phyloP scores from a whole-genome alignment of 495 filamentous ascomycete genomes.

The Astrothelium macrocarpum region DNA sequence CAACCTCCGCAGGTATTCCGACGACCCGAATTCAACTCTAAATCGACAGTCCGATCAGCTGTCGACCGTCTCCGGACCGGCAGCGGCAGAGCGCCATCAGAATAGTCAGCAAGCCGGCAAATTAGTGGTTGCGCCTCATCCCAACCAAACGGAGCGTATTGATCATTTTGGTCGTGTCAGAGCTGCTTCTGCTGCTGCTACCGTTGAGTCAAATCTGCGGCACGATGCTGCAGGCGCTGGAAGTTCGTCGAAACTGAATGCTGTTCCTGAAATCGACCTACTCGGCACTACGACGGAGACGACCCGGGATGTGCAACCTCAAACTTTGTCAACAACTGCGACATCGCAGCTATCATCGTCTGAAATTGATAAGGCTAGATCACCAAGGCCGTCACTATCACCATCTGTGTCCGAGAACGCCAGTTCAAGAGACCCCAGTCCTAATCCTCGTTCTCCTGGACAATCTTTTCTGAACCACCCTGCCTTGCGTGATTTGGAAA shows the following conservation, averaged over 20 bases:
- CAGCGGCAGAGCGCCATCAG: constrained; percentile 23
- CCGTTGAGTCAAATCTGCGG: constrained; percentile 21
- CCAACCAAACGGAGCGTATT: constrained; percentile 28
- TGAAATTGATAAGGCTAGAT: constrained; percentile 4
- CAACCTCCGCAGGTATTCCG: constrained; percentile 60
- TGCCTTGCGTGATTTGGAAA: neutral
- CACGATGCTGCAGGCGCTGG: constrained; percentile 12
- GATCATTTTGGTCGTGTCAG: constrained; percentile 32
- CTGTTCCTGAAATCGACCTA: constrained; percentile 25
- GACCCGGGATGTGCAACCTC: neutral
- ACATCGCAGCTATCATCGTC: neutral
- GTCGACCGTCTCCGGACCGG: constrained; percentile 42
- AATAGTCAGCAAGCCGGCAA: constrained; percentile 21
- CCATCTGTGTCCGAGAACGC: constrained; percentile 32
- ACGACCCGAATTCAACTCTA: constrained; percentile 43
- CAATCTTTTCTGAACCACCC: neutral
- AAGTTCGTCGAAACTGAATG: neutral
- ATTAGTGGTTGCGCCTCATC: constrained; percentile 19
- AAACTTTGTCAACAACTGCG: neutral
- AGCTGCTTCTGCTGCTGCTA: constrained; percentile 62
- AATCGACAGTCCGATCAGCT: constrained; percentile 42
- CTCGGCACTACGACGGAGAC: constrained; percentile 18
- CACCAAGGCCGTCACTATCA: constrained; percentile 30
- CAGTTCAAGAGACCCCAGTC: neutral
- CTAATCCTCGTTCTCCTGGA: neutral